Evolutionary conservation across 2,329 filamentous ascomycete species (phyloP), one percentile per base, ranked within the genome.

Genomic region (Drechslera avenae): DNA sequence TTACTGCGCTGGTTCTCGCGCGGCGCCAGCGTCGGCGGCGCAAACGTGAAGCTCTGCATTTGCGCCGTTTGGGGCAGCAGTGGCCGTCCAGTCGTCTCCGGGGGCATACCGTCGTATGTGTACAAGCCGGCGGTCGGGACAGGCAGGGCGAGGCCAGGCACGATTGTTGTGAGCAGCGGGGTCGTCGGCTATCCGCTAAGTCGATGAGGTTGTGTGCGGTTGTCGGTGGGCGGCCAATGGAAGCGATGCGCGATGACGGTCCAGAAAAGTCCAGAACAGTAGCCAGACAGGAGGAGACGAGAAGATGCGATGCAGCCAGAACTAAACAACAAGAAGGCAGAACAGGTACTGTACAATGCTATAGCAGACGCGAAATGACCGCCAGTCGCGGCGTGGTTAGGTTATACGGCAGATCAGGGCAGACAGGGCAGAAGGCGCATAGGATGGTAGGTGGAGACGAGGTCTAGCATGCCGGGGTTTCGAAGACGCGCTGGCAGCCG

Each of bases 1-100:
- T 81, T 80, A 93, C 89, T 93, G 79, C 92, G 93, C 70, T 93
- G 89, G 54, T 89, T 90, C 74, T 91, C 89, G 64, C 88, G 82
- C 56, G 83, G 83, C 67, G 84, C 81, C 69, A 81, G 76, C 69
- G 77, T 83, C 64, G 77, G 82, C 62, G 88, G 86, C 73, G 86
- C 85, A 76, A 92, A 92, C 36, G 86, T 84, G 75, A 91, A 93
- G 66, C 83, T 85, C 72, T 87, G 86, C 84, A 91, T 86, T 68
- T 86, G 83, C 37, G 82, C 79, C 69, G 80, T 86, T 70, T 89
- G 86, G 30, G 86, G 86, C 70, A 88, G 75, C 59, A 88, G 78
- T 69, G 81, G 83, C 67, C 86, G 81, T 62, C 81, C 80, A 50
- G 81, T 78, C 54, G 81, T 79, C 72, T 89, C 85, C 75, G 81